These are phyloP conservation scores for Dactylis glomerata DNA, from an alignment of 176 grass and related monocot species.

Conservation along the genomic window DNA sequence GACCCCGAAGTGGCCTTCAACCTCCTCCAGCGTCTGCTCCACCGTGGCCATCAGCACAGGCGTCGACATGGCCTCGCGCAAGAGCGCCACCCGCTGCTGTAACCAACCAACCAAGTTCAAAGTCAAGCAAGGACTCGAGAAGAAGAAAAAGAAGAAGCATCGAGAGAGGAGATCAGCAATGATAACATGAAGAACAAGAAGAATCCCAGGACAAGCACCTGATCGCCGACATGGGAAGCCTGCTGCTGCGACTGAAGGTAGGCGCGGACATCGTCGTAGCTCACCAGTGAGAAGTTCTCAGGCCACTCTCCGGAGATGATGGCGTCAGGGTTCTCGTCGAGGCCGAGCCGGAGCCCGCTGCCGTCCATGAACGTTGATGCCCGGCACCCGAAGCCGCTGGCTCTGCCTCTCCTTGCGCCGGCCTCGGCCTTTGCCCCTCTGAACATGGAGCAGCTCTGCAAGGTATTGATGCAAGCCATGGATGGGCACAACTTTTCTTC, in stretches of 20 bases:
- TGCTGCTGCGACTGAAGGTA: constrained; percentile 54
- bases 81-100: constrained; percentile 14
- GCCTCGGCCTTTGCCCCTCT: constrained; percentile 16
- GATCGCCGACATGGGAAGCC: not conserved
- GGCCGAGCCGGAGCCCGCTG: constrained; percentile 46
- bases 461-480: constrained; percentile 67
- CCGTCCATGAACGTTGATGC: constrained; percentile 48
- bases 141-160: not conserved
- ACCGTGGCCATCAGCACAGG: constrained; percentile 43
- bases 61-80: constrained; percentile 66
- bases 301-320: constrained; percentile 91
- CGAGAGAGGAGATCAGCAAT: not conserved
- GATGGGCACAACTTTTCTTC: not conserved
- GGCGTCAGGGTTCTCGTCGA: constrained; percentile 82
- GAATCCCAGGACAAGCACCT: constrained; percentile 22
- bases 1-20: constrained; percentile 53
- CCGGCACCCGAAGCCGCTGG: constrained; percentile 20
- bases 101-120: not conserved
- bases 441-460: constrained; percentile 34
- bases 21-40: constrained; percentile 69
- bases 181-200: not conserved
- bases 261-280: constrained; percentile 62
- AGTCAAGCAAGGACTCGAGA: constrained; percentile 6
- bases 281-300: constrained; percentile 74
- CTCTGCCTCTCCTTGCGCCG: not conserved